phyloP scores from a whole-genome alignment of 1,284 basidiomycete genomes.

The Pseudozyma sp. region DNA sequence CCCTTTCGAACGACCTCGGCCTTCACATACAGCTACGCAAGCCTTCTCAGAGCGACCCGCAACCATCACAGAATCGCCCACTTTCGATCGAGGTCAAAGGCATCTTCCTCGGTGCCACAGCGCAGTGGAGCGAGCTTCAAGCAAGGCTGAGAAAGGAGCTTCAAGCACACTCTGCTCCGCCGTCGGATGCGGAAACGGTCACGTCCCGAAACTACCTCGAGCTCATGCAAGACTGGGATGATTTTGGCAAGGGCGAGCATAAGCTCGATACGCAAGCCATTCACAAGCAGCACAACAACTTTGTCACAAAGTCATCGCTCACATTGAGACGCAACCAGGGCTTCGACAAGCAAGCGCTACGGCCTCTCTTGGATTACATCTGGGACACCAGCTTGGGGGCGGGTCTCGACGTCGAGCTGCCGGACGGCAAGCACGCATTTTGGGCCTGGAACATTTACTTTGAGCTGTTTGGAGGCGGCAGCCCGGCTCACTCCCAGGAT shows the following conservation, averaged over 20 bases:
- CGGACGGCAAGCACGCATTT: constrained; percentile 22
- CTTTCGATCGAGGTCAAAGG: constrained; percentile 52
- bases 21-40: constrained; percentile 54
- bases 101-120: constrained; percentile 36
- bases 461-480: constrained; percentile 59
- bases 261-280: constrained; percentile 60
- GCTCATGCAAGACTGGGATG: constrained; percentile 62
- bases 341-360: constrained; percentile 19
- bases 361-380: constrained; percentile 33
- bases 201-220: constrained; percentile 37
- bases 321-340: constrained; percentile 35
- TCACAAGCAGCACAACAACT: constrained; percentile 59
- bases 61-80: constrained; percentile 15
- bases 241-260: constrained; percentile 54
- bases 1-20: constrained; percentile 45
- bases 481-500: constrained; percentile 22
- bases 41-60: constrained; percentile 23
- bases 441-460: constrained; percentile 65
- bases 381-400: constrained; percentile 40
- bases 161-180: constrained; percentile 26
- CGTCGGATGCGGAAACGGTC: constrained; percentile 18
- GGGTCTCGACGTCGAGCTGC: constrained; percentile 22
- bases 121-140: constrained; percentile 17
- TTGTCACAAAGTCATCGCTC: constrained; percentile 56
- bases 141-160: constrained; percentile 29